phyloP scores from a whole-genome alignment of 1,284 basidiomycete species.

The Gymnopus androsaceus region DNA sequence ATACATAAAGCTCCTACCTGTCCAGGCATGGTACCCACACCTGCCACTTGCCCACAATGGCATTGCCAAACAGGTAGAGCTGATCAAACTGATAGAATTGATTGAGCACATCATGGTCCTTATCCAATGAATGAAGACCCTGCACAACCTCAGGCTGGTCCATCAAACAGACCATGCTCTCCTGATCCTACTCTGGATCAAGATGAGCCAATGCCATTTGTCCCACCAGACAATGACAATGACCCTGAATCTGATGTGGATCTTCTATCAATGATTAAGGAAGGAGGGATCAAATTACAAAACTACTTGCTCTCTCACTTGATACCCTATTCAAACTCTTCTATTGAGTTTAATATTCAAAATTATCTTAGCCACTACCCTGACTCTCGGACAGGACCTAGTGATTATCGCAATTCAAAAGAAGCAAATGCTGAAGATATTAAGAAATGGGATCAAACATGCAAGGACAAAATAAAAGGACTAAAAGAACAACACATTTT shows the following conservation, averaged over 20 bases:
- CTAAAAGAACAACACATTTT: constrained; percentile 19
- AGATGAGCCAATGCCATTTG: no score
- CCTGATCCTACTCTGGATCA: not conserved
- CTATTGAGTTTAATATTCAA: not conserved
- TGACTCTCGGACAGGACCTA: not conserved
- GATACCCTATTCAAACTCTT: not conserved
- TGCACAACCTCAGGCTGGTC: no score
- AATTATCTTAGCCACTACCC: no score
- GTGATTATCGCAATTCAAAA: constrained; percentile 13
- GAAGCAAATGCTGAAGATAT: constrained; percentile 4
- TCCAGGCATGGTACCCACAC: not conserved
- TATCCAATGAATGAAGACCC: no score
- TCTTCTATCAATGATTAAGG: not conserved
- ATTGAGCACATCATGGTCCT: no score
- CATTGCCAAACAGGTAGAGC: not conserved
- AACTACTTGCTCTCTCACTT: not conserved
- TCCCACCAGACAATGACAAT: not conserved
- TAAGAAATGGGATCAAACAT: constrained; percentile 19
- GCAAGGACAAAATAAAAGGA: constrained; percentile 18
- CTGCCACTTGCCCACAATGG: not conserved
- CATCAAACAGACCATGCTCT: no score
- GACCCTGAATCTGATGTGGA: not conserved
- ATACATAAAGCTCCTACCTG: not conserved
- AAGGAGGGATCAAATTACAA: not conserved
- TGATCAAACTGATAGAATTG: no score